These are phyloP conservation scores for Ceratobasidium sp. DNA, from an alignment of 1,284 basidiomycete genomes.

Conservation along the genomic window DNA sequence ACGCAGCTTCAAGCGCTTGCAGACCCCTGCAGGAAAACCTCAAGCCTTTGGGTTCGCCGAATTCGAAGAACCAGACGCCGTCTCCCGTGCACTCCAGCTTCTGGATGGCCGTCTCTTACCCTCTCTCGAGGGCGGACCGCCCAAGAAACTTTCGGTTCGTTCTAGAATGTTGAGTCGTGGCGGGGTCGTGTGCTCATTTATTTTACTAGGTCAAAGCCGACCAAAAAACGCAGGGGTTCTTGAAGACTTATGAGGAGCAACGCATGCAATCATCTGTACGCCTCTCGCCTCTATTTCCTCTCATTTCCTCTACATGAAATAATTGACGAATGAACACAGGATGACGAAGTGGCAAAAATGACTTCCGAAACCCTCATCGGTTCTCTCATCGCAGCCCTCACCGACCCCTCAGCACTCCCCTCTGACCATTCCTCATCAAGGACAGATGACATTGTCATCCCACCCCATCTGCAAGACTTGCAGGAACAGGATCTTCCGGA, in stretches of 20 bases:
- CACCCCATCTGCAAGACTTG: slow-evolving; percentile 93
- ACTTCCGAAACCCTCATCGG: slow-evolving; percentile 54
- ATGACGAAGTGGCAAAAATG: slow-evolving; percentile 70
- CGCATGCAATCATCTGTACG: slow-evolving; percentile 83
- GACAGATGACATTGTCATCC: slow-evolving; percentile 66
- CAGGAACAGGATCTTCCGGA: slow-evolving; percentile 97
- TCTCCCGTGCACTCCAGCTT: slow-evolving; percentile 80
- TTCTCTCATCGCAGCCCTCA: slow-evolving; percentile 51
- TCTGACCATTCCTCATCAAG: slow-evolving; percentile 74
- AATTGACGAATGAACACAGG: no score
- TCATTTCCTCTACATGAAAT: not conserved
- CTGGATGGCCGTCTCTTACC: slow-evolving; percentile 88
- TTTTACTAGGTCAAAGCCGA: slow-evolving; percentile 83
- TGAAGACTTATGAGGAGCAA: slow-evolving; percentile 84
- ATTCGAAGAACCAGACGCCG: slow-evolving; percentile 89
- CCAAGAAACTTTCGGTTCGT: slow-evolving; percentile 83
- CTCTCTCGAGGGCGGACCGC: slow-evolving; percentile 83
- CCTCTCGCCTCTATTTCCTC: not conserved
- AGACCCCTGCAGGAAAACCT: slow-evolving; percentile 88
- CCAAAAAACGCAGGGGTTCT: slow-evolving; percentile 87
- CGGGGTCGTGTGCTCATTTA: no score
- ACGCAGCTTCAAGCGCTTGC: slow-evolving; percentile 88
- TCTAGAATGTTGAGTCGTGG: no score
- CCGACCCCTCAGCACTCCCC: slow-evolving; percentile 63
- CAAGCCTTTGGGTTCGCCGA: slow-evolving; percentile 96